These are phyloP conservation scores for Barnettozyma botsteinii DNA, from an alignment of 805 yeast species.

Conservation along the genomic window DNA sequence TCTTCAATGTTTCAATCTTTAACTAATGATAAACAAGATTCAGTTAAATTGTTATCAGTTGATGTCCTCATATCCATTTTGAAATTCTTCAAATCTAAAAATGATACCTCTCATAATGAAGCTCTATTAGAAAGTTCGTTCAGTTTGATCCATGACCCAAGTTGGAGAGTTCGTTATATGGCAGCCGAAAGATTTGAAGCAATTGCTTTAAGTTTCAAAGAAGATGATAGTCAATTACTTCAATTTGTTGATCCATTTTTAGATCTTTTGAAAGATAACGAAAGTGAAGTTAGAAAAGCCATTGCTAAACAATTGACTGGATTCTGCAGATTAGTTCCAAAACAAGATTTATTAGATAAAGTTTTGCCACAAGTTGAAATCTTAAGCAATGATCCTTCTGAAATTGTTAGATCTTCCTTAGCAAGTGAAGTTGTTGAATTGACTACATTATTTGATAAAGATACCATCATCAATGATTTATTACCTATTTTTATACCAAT, in stretches of 20 bases:
- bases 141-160: conserved; percentile 75
- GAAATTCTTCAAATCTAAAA: conserved; percentile 53
- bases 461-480: conserved; percentile 72
- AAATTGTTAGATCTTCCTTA: conserved; percentile 86
- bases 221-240: conserved; percentile 46
- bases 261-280: conserved; percentile 78
- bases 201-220: conserved; percentile 60
- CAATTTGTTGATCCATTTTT: conserved; percentile 58
- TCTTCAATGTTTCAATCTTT: conserved; percentile 77
- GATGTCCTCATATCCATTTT: conserved; percentile 83
- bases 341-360: conserved; percentile 53
- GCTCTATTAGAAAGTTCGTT: conserved; percentile 62
- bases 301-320: conserved; percentile 87
- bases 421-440: conserved; percentile 84
- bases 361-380: conserved; percentile 80
- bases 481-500: conserved; percentile 86
- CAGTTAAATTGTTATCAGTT: conserved; percentile 84
- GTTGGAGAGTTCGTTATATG: conserved; percentile 98
- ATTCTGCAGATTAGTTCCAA: conserved; percentile 49
- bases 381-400: conserved; percentile 85
- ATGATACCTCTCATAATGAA: conserved; percentile 53
- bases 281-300: conserved; percentile 95
- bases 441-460: conserved; percentile 81
- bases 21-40: conserved; percentile 85
- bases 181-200: conserved; percentile 89